Evolutionary conservation across 805 yeast genomes (phyloP), one percentile per base, ranked within the genome.

Genomic region (Wickerhamiella azyma): DNA sequence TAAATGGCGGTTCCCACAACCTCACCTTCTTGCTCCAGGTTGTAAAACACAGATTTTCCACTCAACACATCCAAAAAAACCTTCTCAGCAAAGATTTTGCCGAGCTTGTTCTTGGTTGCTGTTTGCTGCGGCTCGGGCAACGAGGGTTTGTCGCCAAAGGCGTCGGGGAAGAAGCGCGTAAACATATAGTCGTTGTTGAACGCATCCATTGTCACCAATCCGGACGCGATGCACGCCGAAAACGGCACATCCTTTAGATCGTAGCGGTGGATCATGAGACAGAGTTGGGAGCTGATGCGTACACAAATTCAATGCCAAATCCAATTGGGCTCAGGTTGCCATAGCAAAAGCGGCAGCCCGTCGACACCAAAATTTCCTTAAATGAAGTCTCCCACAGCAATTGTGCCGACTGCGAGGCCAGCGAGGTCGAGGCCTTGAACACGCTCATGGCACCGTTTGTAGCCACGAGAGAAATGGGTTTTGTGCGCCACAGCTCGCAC

Each of bases 381-480:
- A 75, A 76, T 50, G 81, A 75, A 0, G 96, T 96, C 55, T 84
- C 96, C 96, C 96, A 89, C 39, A 84, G 64, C 5, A 86, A 41
- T 49, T 75, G 76, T 11, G 84, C 54, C 49, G 75, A 70, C 52
- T 69, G 71, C 43, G 78, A 80, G 39, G 75, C 77, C 26, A 85
- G 52, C 38, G 85, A 77, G 0, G 92, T 76, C 46, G 88, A 74
- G 3, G 79, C 63, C 59, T 84, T 86, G 53, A 86, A 61, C 11
- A 85, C 89, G 48, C 84, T 78, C 2, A 81, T 43, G 41, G 51
- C 42, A 1, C 18, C 33, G 9, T 11, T 32, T 4, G 11, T 17
- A 9, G 35, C 41, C 9, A 18, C 29, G 5, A 50, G 47, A 9
- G 58, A 56, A n/a, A 50, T 42, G 9, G 57, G 58, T 17, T 53